Percentiles rank a stretch among this genome's conserved stretches.
These are phyloP conservation scores for Atkinsonella hypoxylon DNA, from an alignment of 2,329 filamentous ascomycete species.

Conservation along the genomic window DNA sequence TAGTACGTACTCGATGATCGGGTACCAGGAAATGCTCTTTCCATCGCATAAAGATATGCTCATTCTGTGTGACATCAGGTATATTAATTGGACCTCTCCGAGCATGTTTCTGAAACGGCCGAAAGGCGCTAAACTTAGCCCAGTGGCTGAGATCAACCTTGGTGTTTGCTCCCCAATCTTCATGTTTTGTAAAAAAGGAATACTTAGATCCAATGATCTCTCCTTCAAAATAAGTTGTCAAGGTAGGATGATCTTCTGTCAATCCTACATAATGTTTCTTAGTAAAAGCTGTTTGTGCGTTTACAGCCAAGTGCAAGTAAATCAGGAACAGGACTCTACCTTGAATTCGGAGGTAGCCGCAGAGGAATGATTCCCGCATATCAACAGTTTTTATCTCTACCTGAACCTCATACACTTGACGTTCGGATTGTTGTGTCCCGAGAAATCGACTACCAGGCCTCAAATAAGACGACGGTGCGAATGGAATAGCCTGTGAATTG, in stretches of 20 bases:
- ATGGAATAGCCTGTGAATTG: slow-evolving; percentile 50
- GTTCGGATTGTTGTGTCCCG: slow-evolving; percentile 86
- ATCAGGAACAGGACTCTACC: slow-evolving; percentile 35
- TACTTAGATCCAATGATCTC: slow-evolving; percentile 95
- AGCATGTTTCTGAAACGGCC: slow-evolving; percentile 53
- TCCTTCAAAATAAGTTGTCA: slow-evolving; percentile 96
- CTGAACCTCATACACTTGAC: slow-evolving; percentile 87
- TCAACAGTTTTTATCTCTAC: slow-evolving; percentile 97
- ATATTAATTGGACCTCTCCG: slow-evolving; percentile 43
- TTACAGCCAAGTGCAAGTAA: too few species aligned
- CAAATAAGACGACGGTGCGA: slow-evolving; percentile 75
- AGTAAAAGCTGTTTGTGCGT: neutral
- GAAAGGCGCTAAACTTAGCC: slow-evolving; percentile 80
- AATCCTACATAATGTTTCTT: slow-evolving; percentile 45
- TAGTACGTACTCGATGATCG: slow-evolving; percentile 82
- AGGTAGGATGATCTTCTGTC: slow-evolving; percentile 90
- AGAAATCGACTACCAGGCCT: slow-evolving; percentile 79
- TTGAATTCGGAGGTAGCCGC: slow-evolving; percentile 91
- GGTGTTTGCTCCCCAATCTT: slow-evolving; percentile 82
- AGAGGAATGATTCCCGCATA: slow-evolving; percentile 85
- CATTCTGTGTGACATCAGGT: slow-evolving; percentile 64
- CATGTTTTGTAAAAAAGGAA: slow-evolving; percentile 81
- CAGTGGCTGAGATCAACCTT: slow-evolving; percentile 91
- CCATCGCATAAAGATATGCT: slow-evolving; percentile 98
- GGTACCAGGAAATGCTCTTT: slow-evolving; percentile 97